Base-by-base conservation (phyloP, 2,329 filamentous ascomycete genomes). In the Cordyceps cateniannulata region DNA sequence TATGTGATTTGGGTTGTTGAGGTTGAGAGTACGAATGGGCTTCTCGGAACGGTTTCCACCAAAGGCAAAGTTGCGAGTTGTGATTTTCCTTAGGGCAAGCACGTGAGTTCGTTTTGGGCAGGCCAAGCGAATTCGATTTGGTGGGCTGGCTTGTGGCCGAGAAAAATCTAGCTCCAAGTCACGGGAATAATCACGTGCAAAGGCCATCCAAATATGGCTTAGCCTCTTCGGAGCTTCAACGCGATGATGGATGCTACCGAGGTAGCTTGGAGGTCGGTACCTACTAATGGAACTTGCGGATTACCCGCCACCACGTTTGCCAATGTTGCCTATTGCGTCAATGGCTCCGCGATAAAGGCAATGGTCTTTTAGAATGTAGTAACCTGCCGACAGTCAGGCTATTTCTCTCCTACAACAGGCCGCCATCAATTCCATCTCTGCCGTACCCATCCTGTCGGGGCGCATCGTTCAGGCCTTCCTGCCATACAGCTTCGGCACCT, bases 41-140 rank as follows among this genome's bases (percentile, higher is more conserved):
- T 62, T 61, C 60, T 68, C 64, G 63, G 66, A 64, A 64, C 69
- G 67, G 66, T 64, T 66, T 63, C 65, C 66, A 68, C 68, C 66
- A 65, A 70, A 73, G 69, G 69, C 29, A 58, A 61, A 57, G 60
- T 57, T 58, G 53, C 45, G 61, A 71, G 67, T 73, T 75, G 71
- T 75, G 73, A 71, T 70, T 74, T 75, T 71, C 64, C 68, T 76
- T 75, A 76, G 74, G 74, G 74, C 74, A 74, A 68, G 70, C 73
- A 74, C 73, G 73, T 75, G 71, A 73, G 69, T 63, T 35, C 66
- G 64, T 56, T 62, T 65, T 66, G 55, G 38, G 55, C 16, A 10
- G 42, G 53, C 42, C 56, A 60, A 63, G 57, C 60, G 61, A 60
- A 47, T 49, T 32, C 10, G 32, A 35, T 22, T 45, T 18, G 32